Evolutionary conservation across 345 rosid genomes (phyloP).

Genomic region (Ceriops decandra): DNA sequence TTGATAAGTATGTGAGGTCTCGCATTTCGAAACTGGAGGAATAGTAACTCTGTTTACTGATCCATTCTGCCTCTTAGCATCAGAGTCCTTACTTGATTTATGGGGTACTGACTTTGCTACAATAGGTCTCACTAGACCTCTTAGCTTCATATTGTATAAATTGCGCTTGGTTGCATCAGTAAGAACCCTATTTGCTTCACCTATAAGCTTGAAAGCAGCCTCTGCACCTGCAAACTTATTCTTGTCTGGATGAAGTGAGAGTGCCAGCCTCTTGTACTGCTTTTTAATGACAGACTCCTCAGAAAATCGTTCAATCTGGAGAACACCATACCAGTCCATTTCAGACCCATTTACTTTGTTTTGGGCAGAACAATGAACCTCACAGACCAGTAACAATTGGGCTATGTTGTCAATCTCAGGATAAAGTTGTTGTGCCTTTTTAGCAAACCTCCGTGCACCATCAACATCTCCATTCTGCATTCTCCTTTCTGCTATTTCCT

Average conservation of each 20-base stretch:
- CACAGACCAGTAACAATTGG: constrained; percentile 66
- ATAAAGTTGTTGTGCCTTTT: constrained; percentile 62
- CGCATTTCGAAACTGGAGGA: constrained; percentile 15
- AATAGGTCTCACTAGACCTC: constrained; percentile 24
- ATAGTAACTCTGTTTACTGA: constrained; percentile 12
- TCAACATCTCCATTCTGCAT: constrained; percentile 53
- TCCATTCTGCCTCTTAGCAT: constrained; percentile 26
- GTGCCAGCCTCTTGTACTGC: constrained; percentile 79
- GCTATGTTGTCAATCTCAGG: constrained; percentile 61
- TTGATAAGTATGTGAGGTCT: constrained; percentile 21
- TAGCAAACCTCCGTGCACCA: constrained; percentile 51
- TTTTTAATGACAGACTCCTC: constrained; percentile 64
- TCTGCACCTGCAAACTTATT: constrained; percentile 85
- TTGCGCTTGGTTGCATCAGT: constrained; percentile 50
- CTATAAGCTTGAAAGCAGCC: constrained; percentile 85
- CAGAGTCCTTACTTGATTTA: constrained; percentile 30
- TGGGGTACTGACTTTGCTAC: constrained; percentile 23
- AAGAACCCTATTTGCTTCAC: constrained; percentile 69
- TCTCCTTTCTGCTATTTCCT: constrained; percentile 54
- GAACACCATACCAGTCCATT: constrained; percentile 83
- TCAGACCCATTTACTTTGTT: constrained; percentile 48
- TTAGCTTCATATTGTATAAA: constrained; percentile 49
- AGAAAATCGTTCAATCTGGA: constrained; percentile 50
- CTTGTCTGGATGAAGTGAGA: constrained; percentile 91
- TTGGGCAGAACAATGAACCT: constrained; percentile 66